These are phyloP conservation scores for Capronia coronata DNA, from an alignment of 2,329 filamentous ascomycete genomes.

Conservation along the genomic window DNA sequence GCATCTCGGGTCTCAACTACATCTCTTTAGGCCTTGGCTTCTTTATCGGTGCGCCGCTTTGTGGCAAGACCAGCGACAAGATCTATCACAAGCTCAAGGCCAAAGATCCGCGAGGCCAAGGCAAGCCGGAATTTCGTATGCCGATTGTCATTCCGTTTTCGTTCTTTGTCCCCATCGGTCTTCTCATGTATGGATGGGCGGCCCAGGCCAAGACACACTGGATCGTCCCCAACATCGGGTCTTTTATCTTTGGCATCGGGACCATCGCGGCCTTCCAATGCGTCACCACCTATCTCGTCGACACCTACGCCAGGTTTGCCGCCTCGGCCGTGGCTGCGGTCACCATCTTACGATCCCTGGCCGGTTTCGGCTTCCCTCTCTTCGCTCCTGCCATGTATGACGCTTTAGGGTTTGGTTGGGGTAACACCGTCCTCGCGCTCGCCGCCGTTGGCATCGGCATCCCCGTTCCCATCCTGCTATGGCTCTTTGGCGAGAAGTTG, in stretches of 20 bases:
- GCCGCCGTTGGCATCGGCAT: slow-evolving; percentile 36
- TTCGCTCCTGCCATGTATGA: slow-evolving; percentile 43
- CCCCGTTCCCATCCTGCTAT: slow-evolving; percentile 42
- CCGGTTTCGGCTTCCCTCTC: slow-evolving; percentile 46
- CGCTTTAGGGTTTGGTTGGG: slow-evolving; percentile 36
- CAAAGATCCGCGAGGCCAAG: slow-evolving; percentile 25
- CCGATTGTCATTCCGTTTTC: slow-evolving; percentile 49
- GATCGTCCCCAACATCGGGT: slow-evolving; percentile 44
- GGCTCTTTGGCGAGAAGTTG: slow-evolving; percentile 41
- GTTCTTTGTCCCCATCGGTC: slow-evolving; percentile 42
- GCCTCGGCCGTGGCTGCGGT: slow-evolving; percentile 44
- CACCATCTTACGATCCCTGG: slow-evolving; percentile 43
- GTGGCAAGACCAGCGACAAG: slow-evolving; percentile 41
- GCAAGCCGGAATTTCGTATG: slow-evolving; percentile 50
- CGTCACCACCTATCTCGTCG: slow-evolving; percentile 35
- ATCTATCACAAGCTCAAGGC: slow-evolving; percentile 34
- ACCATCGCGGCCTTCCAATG: slow-evolving; percentile 29
- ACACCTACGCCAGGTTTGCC: slow-evolving; percentile 43
- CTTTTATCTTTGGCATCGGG: slow-evolving; percentile 40
- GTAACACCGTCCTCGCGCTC: slow-evolving; percentile 43
- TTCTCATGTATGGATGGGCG: slow-evolving; percentile 49
- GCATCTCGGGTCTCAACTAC: slow-evolving; percentile 54
- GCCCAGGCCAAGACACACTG: slow-evolving; percentile 42
- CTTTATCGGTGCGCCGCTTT: slow-evolving; percentile 46
- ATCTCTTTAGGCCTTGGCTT: slow-evolving; percentile 55